Percentiles rank a stretch among this genome's conserved stretches.
These are phyloP conservation scores for Wickerhamiella brachini DNA, from an alignment of 805 yeast genomes.

Conservation along the genomic window DNA sequence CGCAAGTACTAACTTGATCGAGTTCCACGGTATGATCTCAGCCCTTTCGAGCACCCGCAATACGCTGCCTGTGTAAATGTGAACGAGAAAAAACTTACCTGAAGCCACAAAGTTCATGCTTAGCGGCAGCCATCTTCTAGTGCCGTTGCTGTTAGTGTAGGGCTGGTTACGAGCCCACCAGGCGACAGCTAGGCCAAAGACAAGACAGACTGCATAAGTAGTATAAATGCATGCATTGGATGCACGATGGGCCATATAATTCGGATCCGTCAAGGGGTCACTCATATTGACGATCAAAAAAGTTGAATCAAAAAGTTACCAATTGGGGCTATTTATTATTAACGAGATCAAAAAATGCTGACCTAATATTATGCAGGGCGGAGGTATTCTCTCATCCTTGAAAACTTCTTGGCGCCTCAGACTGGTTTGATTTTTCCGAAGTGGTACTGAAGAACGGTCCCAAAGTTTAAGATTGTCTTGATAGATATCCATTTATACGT, in stretches of 20 bases:
- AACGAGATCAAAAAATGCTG: background rate
- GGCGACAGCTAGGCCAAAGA: constrained; percentile 46
- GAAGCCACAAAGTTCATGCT: constrained; percentile 84
- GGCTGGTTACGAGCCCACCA: constrained; percentile 35
- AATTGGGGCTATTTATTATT: background rate
- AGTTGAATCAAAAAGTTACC: background rate
- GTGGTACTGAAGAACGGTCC: too few species aligned
- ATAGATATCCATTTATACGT: too few species aligned
- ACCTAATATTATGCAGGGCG: background rate
- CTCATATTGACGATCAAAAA: background rate
- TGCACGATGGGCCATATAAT: constrained; percentile 33
- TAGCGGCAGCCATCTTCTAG: constrained; percentile 66
- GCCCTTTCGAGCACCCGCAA: constrained; percentile 29
- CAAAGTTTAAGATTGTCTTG: too few species aligned
- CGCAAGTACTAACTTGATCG: constrained; percentile 77
- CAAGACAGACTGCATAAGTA: constrained; percentile 41
- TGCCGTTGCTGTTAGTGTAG: constrained; percentile 50
- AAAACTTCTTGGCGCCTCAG: too few species aligned
- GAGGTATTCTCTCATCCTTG: background rate
- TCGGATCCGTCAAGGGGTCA: background rate
- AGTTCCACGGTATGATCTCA: constrained; percentile 68
- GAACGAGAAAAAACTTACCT: constrained; percentile 28
- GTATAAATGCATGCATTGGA: constrained; percentile 52
- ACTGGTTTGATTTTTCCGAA: too few species aligned
- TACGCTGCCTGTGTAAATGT: constrained; percentile 5